Base-by-base conservation (phyloP, 768 basidiomycete genomes). In the Artomyces pyxidatus region DNA sequence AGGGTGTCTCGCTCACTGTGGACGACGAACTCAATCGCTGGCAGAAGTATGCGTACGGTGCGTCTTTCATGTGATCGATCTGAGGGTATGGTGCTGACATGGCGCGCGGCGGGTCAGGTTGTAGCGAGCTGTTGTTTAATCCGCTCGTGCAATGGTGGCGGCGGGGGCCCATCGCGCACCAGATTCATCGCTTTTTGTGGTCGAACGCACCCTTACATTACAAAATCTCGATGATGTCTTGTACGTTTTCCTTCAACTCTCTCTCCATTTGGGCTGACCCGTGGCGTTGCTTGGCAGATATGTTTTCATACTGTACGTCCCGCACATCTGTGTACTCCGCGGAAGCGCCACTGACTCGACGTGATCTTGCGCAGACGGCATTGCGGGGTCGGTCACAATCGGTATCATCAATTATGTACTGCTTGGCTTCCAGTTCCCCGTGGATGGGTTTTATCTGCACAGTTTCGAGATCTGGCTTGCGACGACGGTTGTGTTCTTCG, bases 21-120 rank as follows among this genome's bases (percentile, higher is more conserved):
- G 89, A 91, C 50, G 92, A 95, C 58, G 92, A 95, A 65, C 69
- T 94, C 12, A 93, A 92, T 59, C 69, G 92, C 5, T 95, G 92
- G 92, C 88, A 93, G 56, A 95, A 93, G 64, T 89, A 88, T 57
- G 75, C 85, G 0, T 88, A 85, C 64, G 86, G 83, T 76, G 50
- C 45, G 72, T 64, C 1, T 16, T 47, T 9, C 42, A 47, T 27
- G n/a, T n/a, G n/a, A n/a, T n/a, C n/a, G n/a, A n/a, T n/a, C n/a
- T n/a, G n/a, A n/a, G n/a, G n/a, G n/a, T n/a, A n/a, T n/a, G n/a
- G n/a, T n/a, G n/a, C n/a, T 26, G 3, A 6, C 28, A 6, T 3
- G 29, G 8, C 17, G 21, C 32, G 25, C 26, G 2, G 27, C 17
- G 61, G 69, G 90, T 32, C 73, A 17, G 17, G 10, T 21, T 27